A percentile compares a stretch with the other conserved stretches of the same genome.
Evolutionary conservation across 257 asterid species (phyloP).

Genomic region (Solanum sparsipilum): DNA sequence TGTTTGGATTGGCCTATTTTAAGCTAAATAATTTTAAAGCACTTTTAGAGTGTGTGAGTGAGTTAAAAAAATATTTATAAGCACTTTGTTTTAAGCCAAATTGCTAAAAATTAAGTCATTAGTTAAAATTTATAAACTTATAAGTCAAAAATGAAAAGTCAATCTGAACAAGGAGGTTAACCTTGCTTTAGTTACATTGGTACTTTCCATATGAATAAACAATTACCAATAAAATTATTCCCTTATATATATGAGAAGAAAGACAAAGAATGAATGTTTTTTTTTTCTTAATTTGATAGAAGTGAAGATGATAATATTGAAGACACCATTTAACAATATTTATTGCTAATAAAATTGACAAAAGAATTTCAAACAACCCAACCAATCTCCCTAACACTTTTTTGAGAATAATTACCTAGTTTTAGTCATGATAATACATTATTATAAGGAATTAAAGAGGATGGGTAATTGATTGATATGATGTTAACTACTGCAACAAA

Average conservation of each 20-base stretch:
- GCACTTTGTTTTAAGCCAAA: no score
- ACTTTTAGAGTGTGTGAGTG: no score
- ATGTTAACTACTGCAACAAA: slow-evolving; percentile 35
- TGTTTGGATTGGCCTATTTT: no score
- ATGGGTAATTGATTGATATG: background rate
- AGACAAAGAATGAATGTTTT: background rate
- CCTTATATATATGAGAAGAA: background rate
- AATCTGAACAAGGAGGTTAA: no score
- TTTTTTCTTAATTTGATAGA: background rate
- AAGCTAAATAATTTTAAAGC: no score
- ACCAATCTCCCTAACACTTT: background rate
- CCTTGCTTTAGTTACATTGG: background rate
- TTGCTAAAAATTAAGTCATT: no score
- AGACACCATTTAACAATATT: background rate
- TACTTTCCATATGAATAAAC: background rate
- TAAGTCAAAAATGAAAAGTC: no score
- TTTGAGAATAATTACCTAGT: background rate
- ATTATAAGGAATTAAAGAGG: background rate
- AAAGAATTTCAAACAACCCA: background rate
- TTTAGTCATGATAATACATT: background rate
- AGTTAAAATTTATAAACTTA: no score
- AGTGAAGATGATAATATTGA: background rate
- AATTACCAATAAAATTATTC: background rate
- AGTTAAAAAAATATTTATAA: no score
- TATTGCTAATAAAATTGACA: background rate